Percentiles rank a stretch among this genome's conserved stretches.
These are phyloP conservation scores for Mycena capillaripes DNA, from an alignment of 768 basidiomycete species.

Conservation along the genomic window DNA sequence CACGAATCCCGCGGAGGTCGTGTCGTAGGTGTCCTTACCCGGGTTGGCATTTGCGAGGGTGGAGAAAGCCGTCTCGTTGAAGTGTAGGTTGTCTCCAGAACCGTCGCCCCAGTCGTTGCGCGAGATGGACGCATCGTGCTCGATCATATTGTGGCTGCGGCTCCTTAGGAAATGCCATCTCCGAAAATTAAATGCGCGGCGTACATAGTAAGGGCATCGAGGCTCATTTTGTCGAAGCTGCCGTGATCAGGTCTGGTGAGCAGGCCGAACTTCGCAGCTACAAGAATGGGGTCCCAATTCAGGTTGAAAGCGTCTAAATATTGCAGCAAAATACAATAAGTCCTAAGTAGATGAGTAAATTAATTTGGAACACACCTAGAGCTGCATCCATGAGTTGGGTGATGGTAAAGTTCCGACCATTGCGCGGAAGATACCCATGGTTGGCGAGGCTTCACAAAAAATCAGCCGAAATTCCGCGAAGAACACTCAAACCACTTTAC, in stretches of 20 bases:
- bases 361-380: background rate
- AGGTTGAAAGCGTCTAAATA: constrained; percentile 9
- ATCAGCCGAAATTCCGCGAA: background rate
- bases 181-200: background rate
- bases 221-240: background rate
- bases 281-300: constrained; percentile 1
- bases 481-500: background rate
- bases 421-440: background rate
- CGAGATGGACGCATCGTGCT: constrained; percentile 31
- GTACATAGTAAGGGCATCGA: constrained; percentile 30
- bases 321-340: no score
- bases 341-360: background rate
- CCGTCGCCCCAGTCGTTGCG: constrained; percentile 24
- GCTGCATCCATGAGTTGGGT: background rate
- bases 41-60: constrained; percentile 21
- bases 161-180: no score
- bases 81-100: constrained; percentile 28
- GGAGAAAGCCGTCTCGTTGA: constrained; percentile 31
- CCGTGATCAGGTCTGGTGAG: background rate
- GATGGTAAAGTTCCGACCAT: background rate
- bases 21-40: constrained; percentile 28
- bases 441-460: background rate
- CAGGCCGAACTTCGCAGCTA: constrained; percentile 4
- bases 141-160: constrained; percentile 25
- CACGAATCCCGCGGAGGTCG: constrained; percentile 24